These are phyloP conservation scores for Talaromyces liani DNA, from an alignment of 495 filamentous ascomycete genomes.

Conservation along the genomic window DNA sequence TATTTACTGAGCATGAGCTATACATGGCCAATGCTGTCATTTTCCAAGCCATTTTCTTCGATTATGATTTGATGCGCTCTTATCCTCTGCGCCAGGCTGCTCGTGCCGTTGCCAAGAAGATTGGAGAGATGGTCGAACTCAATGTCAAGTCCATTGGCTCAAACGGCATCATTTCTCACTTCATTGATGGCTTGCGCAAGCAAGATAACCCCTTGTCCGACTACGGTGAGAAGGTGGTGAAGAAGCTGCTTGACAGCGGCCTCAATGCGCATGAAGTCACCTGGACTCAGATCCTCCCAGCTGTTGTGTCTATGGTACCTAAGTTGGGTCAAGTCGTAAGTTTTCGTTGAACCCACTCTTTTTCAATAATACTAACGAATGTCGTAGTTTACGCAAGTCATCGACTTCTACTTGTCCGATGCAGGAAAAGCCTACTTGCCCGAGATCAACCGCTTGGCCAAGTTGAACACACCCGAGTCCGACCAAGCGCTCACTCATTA, in stretches of 20 bases:
- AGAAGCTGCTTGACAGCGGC: slow-evolving; percentile 58
- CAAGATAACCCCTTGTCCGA: slow-evolving; percentile 49
- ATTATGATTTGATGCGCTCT: slow-evolving; percentile 44
- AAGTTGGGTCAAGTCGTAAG: slow-evolving; percentile 59
- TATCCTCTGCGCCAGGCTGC: slow-evolving; percentile 55
- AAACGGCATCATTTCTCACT: slow-evolving; percentile 45
- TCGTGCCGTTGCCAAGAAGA: slow-evolving; percentile 50
- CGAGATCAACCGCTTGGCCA: slow-evolving; percentile 50
- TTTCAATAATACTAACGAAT: neutral
- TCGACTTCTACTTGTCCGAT: slow-evolving; percentile 68
- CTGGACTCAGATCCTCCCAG: slow-evolving; percentile 63
- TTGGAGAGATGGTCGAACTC: slow-evolving; percentile 53
- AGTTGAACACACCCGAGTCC: slow-evolving; percentile 35
- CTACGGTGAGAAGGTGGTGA: slow-evolving; percentile 65
- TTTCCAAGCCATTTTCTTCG: slow-evolving; percentile 51
- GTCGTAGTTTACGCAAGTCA: slow-evolving; percentile 57
- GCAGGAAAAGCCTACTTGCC: slow-evolving; percentile 48
- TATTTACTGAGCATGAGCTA: slow-evolving; percentile 74
- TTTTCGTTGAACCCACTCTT: neutral
- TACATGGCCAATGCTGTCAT: slow-evolving; percentile 67
- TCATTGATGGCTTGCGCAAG: slow-evolving; percentile 49
- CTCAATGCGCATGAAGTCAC: slow-evolving; percentile 60
- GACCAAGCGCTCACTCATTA: slow-evolving; percentile 45
- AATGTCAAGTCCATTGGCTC: slow-evolving; percentile 59
- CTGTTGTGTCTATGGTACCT: slow-evolving; percentile 53